A percentile compares a stretch with the other conserved stretches of the same genome.
Conservation (phyloP, 768 basidiomycete species). For the Hygrocybe punicea region DNA sequence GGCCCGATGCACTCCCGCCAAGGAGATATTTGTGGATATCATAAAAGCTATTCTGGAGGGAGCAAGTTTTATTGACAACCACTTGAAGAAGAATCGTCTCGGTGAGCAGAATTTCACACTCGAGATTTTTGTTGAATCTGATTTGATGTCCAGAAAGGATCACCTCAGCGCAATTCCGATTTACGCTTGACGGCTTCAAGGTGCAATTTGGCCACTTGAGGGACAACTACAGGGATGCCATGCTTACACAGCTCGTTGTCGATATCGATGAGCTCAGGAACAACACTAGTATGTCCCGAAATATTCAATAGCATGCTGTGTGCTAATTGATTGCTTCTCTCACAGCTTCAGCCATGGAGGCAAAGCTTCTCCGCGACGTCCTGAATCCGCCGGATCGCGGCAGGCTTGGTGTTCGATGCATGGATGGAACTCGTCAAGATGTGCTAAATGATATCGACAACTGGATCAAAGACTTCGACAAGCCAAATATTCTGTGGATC, state of each 20-base stretch:
- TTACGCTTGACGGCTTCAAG: background rate
- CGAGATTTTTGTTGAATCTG: background rate
- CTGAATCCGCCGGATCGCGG: background rate
- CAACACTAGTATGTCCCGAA: background rate
- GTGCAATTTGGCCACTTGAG: background rate
- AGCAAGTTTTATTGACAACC: background rate
- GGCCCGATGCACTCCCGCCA: background rate
- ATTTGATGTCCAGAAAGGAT: background rate
- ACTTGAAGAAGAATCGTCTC: background rate
- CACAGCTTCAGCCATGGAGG: background rate
- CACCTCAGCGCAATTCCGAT: background rate
- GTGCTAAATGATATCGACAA: background rate
- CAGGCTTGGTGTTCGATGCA: background rate
- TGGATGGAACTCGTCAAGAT: constrained; percentile 2
- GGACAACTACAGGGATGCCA: background rate
- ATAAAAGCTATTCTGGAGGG: background rate
- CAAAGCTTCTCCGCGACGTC: background rate
- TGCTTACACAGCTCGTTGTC: background rate
- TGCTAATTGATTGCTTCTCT: background rate
- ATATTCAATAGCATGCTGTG: background rate
- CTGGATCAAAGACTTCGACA: constrained; percentile 3
- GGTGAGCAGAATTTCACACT: background rate
- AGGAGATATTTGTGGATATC: background rate
- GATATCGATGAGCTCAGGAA: background rate
- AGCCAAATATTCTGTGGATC: constrained; percentile 7